A percentile compares a stretch with the other conserved stretches of the same genome.
Conservation (phyloP, 352 stramenopile genomes). For the Albugo candida region DNA sequence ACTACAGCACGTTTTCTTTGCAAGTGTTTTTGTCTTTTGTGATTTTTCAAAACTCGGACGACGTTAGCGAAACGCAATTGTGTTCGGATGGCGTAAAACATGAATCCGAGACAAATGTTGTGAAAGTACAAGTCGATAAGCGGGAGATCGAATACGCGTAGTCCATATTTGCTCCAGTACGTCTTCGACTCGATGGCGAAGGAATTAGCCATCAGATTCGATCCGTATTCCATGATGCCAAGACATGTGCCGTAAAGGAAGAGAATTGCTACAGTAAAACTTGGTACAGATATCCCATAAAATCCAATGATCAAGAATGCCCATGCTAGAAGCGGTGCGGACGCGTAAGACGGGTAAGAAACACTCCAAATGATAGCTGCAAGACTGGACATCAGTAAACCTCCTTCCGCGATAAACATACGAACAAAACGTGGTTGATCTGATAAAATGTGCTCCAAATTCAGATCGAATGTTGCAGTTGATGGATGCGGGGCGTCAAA, state of each 20-base stretch:
- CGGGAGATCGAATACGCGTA: conserved; percentile 50
- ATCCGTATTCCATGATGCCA: conserved; percentile 34
- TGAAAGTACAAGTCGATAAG: conserved; percentile 57
- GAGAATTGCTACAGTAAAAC: conserved; percentile 32
- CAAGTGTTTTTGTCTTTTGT: conserved; percentile 3
- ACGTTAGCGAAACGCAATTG: conserved; percentile 55
- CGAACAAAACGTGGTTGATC: conserved; percentile 41
- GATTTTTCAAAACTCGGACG: conserved; percentile 13
- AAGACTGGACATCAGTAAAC: conserved; percentile 16
- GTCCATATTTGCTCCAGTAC: conserved; percentile 34
- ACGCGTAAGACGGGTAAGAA: conserved; percentile 61
- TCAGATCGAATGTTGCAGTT: neutral
- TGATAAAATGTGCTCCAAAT: conserved; percentile 30
- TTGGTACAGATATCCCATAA: conserved; percentile 33
- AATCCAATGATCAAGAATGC: conserved; percentile 44
- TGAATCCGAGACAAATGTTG: conserved; percentile 52
- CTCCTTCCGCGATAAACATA: conserved; percentile 46
- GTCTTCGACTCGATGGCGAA: conserved; percentile 16
- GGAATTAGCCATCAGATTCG: conserved; percentile 26
- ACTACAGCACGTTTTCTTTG: neutral
- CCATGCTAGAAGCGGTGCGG: conserved; percentile 32
- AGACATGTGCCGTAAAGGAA: conserved; percentile 39
- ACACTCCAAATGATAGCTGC: conserved; percentile 10
- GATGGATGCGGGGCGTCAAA: neutral
- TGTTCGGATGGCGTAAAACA: conserved; percentile 62